These are phyloP conservation scores for Pinus tabuliformis DNA, from an alignment of 75 land plant genomes.

Conservation along the genomic window DNA sequence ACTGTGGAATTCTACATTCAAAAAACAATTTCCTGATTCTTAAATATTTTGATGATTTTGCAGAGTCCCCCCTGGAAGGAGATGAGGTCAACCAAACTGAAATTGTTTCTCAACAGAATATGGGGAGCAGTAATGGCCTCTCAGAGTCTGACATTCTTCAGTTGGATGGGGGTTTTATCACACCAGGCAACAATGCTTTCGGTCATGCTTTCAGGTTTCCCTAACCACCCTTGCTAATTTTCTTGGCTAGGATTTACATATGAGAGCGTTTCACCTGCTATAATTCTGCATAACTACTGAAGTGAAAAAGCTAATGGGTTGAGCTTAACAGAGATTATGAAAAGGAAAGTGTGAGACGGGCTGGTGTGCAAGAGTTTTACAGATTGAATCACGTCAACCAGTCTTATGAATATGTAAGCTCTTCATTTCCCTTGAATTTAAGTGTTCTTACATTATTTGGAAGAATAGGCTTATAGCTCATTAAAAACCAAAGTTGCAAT, in stretches of 20 bases:
- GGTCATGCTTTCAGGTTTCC: constrained; percentile 61
- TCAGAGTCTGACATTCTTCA: constrained; percentile 11
- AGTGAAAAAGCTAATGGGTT: no score
- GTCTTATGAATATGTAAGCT: constrained; percentile 54
- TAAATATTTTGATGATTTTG: not conserved
- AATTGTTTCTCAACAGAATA: no score
- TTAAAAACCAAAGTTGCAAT: not conserved
- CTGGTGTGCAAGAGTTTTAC: constrained; percentile 64
- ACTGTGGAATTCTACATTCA: no score
- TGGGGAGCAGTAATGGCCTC: no score
- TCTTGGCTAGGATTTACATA: not conserved
- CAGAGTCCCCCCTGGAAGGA: not conserved
- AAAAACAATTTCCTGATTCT: not conserved
- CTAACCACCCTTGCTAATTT: not conserved
- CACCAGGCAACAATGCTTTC: constrained; percentile 58
- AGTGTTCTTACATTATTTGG: not conserved
- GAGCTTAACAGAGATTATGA: constrained; percentile 47
- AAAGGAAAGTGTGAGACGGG: constrained; percentile 44
- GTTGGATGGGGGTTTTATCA: constrained; percentile 50
- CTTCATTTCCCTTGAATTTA: not conserved
- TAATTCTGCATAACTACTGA: no score
- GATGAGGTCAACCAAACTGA: not conserved
- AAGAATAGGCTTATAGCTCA: not conserved
- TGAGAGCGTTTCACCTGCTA: not conserved
- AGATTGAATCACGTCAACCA: constrained; percentile 63